Evolutionary conservation across 495 filamentous ascomycete genomes (phyloP).

Genomic region (Daldinia vernicosa): DNA sequence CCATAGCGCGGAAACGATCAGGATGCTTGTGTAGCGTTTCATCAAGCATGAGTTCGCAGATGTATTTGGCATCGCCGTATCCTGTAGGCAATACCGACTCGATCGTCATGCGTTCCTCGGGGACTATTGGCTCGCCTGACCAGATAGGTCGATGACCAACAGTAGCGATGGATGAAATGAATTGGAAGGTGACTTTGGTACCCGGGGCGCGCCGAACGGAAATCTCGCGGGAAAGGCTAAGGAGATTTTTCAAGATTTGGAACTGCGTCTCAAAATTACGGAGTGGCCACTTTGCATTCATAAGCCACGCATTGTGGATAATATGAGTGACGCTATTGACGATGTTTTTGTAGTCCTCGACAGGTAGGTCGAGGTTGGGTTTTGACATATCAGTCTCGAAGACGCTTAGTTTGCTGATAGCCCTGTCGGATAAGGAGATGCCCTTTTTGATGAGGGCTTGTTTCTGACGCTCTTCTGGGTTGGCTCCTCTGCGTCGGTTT

Average conservation of each 20-base stretch:
- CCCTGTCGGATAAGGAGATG: conserved; percentile 37
- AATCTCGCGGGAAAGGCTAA: conserved; percentile 53
- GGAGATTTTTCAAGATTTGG: conserved; percentile 55
- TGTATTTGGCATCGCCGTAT: conserved; percentile 63
- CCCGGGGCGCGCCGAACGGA: conserved; percentile 40
- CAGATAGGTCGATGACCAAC: conserved; percentile 58
- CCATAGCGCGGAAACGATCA: conserved; percentile 55
- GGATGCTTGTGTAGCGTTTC: conserved; percentile 58
- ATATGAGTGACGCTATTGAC: conserved; percentile 60
- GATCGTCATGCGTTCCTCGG: conserved; percentile 49
- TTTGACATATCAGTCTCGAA: conserved; percentile 59
- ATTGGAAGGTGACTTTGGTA: conserved; percentile 52
- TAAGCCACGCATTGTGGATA: conserved; percentile 67
- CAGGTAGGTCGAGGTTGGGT: conserved; percentile 58
- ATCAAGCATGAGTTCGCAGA: conserved; percentile 61
- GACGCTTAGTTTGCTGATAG: conserved; percentile 45
- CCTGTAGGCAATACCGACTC: conserved; percentile 56
- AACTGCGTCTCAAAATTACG: conserved; percentile 60
- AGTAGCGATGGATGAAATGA: conserved; percentile 63
- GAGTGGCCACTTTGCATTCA: conserved; percentile 57
- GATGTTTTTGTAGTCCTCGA: conserved; percentile 51
- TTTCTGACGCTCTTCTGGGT: conserved; percentile 49
- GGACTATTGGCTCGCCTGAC: conserved; percentile 52
- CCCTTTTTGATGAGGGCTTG: conserved; percentile 50
- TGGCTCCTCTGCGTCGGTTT: conserved; percentile 51